Evolutionary conservation across 495 filamentous ascomycete species (phyloP).

Genomic region (Poronia punctata): DNA sequence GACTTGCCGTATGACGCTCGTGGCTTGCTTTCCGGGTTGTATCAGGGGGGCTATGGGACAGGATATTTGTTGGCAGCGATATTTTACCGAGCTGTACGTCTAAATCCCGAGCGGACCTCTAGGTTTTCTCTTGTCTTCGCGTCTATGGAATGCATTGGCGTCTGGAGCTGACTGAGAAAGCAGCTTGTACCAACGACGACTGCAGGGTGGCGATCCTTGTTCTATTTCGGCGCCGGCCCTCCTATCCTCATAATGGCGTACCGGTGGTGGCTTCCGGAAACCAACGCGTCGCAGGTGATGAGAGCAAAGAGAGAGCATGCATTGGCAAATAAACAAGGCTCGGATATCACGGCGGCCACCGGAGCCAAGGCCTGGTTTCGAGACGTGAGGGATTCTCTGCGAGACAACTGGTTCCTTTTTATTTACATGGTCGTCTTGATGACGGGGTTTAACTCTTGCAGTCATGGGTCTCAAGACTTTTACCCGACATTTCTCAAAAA

Average conservation of each 20-base stretch:
- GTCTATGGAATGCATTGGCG: too few relatives aligned
- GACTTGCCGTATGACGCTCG: constrained; percentile 67
- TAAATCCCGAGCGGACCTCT: too few relatives aligned
- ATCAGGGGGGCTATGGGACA: constrained; percentile 79
- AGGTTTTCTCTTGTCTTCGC: too few relatives aligned
- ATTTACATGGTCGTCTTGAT: constrained; percentile 72
- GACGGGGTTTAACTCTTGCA: constrained; percentile 85
- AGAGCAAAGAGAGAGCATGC: constrained; percentile 19
- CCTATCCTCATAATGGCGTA: constrained; percentile 70
- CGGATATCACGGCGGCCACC: constrained; percentile 41
- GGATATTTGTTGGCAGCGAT: constrained; percentile 71
- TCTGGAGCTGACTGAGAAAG: constrained; percentile 2
- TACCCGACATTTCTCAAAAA: constrained; percentile 76
- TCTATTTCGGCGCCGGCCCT: constrained; percentile 73
- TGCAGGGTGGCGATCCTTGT: constrained; percentile 68
- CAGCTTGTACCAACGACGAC: constrained; percentile 57
- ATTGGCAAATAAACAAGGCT: constrained; percentile 50
- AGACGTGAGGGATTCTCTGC: constrained; percentile 64
- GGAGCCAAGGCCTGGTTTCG: constrained; percentile 52
- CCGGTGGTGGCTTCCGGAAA: constrained; percentile 72
- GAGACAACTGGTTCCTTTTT: constrained; percentile 66
- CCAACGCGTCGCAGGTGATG: constrained; percentile 30
- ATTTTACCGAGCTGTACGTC: constrained; percentile 51
- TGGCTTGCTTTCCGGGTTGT: constrained; percentile 66
- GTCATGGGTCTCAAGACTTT: constrained; percentile 79